Evolutionary conservation across 139 green algal species (phyloP), one percentile per base, ranked within the genome.

Genomic region (Tetraselmis striata): DNA sequence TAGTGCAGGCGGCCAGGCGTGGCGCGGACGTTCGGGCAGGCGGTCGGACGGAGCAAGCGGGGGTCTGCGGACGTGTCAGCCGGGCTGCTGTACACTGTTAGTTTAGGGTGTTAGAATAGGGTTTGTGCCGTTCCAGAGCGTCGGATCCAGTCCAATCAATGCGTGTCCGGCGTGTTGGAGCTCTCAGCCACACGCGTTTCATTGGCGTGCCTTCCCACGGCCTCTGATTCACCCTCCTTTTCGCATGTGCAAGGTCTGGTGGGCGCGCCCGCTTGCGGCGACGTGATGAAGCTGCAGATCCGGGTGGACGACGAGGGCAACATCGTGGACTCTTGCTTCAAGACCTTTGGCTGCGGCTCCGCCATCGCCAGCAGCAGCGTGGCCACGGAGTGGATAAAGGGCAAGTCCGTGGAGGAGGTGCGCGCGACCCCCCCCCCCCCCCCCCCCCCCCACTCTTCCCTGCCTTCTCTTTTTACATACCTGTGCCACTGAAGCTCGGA

Each of bases 271-370:
- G 97, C 97, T 2, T 99, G 97, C 79, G 97, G 97, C n/a, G 97
- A 99, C 80, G 97, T 99, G 1, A 99, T 99, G 97, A 99, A 99
- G 91, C 92, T 99, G 79, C 97, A 99, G 86, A 98, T 99, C 84
- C 96, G 90, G 86, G 94, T 95, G 25, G 94, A 97, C 59, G 94
- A 96, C 2, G 67, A 95, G 29, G 95, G 95, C 67, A 97, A 94
- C 88, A 99, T 99, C 80, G 83, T 96, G 26, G 97, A 99, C 83
- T 95, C 94, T 11, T 96, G 93, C 86, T 99, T 99, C 89, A 99
- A 99, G 90, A 99, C 97, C 0, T 99, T 99, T 90, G 97, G 97
- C 30, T 99, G 97, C 82, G 97, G 96, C 23, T 98, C 92, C 1
- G 97, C 97, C 27, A 99, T 99, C 82, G 97, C 97, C 32, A 95